Base-by-base conservation (phyloP, 2,329 filamentous ascomycete species). In the Rhinocladiella mackenziei region DNA sequence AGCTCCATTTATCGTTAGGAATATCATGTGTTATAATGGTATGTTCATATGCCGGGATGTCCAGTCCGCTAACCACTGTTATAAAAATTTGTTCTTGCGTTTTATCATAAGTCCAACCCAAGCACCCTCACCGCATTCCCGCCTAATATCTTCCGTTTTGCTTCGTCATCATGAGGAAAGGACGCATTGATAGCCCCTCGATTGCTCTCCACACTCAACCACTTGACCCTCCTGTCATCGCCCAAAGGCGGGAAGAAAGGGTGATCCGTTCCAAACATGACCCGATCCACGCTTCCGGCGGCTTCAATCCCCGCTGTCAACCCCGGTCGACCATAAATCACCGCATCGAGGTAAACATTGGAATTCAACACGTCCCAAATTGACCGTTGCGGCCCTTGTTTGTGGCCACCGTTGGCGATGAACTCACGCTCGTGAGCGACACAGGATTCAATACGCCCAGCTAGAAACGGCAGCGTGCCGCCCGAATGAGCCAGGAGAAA, bases 401-500 rank as follows among this genome's bases (percentile, higher is more conserved):
- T 45, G 76, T 60, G 76, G 58, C 47, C 81, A 7, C 81, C 83
- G 48, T 81, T 75, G 1, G 73, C 70, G 43, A 83, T 77, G 28
- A 94, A 74, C 60, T 88, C 81, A 0, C 79, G 83, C 60, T 95
- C 89, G 66, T 95, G 89, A 45, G 80, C 65, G 40, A 95, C 81
- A 61, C 89, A 95, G 60, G 84, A 89, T 66, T 95, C 88, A 39
- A 95, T 88, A 19, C 89, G 73, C 0, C 89, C 89, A 0, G 89
- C 89, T 2, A 96, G 70, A 63, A 95, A 95, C 0, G 89, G 89
- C 35, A 96, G 69, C 1, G 89, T 91, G 2, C 89, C 89, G 1
- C 89, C 89, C 17, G 85, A 89, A 65, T 96, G 89, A 0, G 89
- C 89, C 3, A 96, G 72, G 41, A 96, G 71, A 59, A 96, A 80